Percentiles rank a stretch among this genome's conserved stretches.
These are phyloP conservation scores for Hymenoscyphus scutula DNA, from an alignment of 2,329 filamentous ascomycete species.

Conservation along the genomic window DNA sequence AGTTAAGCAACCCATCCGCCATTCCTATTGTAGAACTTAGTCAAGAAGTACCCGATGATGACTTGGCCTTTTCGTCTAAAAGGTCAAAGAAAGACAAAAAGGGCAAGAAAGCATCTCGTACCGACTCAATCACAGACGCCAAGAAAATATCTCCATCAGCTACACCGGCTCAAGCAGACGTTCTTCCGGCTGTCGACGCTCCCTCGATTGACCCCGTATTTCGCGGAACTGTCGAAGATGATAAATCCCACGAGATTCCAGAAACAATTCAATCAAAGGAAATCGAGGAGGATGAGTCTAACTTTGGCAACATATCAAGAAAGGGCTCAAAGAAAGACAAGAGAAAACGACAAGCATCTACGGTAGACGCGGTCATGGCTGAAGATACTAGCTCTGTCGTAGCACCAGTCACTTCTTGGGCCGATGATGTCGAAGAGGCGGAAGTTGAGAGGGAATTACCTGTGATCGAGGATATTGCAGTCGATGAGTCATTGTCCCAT, in stretches of 20 bases:
- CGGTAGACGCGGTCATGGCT: conserved; percentile 16
- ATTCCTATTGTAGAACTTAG: background rate
- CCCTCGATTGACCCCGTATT: background rate
- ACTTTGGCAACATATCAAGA: conserved; percentile 15
- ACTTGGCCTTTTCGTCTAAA: conserved; percentile 16
- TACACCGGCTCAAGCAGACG: background rate
- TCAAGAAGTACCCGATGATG: conserved; percentile 15
- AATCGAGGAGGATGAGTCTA: conserved; percentile 11
- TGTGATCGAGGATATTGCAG: conserved; percentile 32
- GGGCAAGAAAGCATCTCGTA: conserved; percentile 13
- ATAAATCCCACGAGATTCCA: background rate
- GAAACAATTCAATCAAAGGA: background rate
- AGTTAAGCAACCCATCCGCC: conserved; percentile 1
- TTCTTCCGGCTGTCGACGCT: background rate
- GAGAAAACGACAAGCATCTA: conserved; percentile 32
- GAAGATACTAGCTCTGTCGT: conserved; percentile 15
- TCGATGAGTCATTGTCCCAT: conserved; percentile 34
- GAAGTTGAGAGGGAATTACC: conserved; percentile 29
- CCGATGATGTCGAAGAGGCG: conserved; percentile 34
- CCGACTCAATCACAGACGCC: conserved; percentile 14
- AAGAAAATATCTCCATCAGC: conserved; percentile 5
- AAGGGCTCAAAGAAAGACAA: conserved; percentile 35
- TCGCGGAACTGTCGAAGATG: background rate
- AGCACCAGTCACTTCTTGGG: conserved; percentile 31
- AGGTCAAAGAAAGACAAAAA: conserved; percentile 35